Conservation (phyloP, 768 basidiomycete genomes). For the Hericium coralloides region DNA sequence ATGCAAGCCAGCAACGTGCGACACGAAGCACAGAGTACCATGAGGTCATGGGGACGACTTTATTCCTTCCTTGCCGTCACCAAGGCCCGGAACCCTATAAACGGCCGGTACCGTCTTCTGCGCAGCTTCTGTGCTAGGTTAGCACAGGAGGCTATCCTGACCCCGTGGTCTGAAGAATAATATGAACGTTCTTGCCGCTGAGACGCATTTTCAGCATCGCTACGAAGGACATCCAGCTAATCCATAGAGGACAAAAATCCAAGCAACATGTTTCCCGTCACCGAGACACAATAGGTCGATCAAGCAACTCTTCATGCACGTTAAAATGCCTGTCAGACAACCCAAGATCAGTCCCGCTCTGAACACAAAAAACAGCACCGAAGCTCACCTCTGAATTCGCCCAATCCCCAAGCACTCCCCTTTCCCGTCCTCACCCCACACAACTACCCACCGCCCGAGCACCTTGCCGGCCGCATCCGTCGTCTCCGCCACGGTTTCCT, state of each 20-base stretch:
- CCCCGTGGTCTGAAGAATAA: background rate
- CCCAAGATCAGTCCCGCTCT: background rate
- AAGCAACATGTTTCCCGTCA: background rate
- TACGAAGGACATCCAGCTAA: background rate
- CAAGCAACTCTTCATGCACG: slow-evolving; percentile 42
- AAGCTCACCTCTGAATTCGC: slow-evolving; percentile 51
- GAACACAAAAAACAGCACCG: background rate
- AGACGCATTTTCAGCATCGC: background rate
- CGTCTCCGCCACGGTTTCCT: slow-evolving; percentile 81
- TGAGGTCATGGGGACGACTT: no score
- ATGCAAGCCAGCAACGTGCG: no score
- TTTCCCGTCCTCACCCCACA: slow-evolving; percentile 58
- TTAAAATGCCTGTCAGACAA: slow-evolving; percentile 35
- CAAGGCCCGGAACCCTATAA: no score
- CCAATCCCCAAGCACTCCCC: slow-evolving; percentile 61
- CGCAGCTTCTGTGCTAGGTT: no score
- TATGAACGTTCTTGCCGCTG: background rate
- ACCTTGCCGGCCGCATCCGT: slow-evolving; percentile 46
- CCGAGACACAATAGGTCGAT: slow-evolving; percentile 9
- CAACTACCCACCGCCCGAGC: slow-evolving; percentile 71
- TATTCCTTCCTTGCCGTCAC: no score
- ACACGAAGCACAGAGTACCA: no score
- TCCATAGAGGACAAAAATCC: background rate
- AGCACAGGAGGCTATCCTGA: no score
- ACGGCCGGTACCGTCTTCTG: no score